Evolutionary conservation across 805 yeast species (phyloP), one percentile per base, ranked within the genome.

Genomic region (Groenewaldozyma salmanticensis): DNA sequence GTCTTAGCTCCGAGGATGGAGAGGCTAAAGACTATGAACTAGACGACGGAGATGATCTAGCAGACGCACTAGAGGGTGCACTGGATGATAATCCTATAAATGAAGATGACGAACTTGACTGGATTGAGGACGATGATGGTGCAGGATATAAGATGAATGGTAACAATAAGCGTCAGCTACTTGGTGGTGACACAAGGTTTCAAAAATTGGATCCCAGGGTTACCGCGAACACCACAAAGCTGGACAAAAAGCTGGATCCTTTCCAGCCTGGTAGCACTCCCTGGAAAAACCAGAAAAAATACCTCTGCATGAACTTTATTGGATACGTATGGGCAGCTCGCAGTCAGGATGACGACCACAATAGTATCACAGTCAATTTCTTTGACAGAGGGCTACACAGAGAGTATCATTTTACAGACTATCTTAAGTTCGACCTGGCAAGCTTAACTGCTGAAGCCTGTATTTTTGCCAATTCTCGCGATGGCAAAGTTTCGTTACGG

Each of bases 201-300:
- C 39, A 16, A 9, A 21, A 7, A 27, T 27, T 15, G 11, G 39
- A 27, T 3, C n/a, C 6, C 19, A 27, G 31, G 18, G 31, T 21
- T 9, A 20, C n/a, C 5, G 7, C 15, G 9, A 22, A 29, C 7
- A 27, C 9, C 4, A 33, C 21, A 3, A 19, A 17, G 5, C 7
- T 13, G 19, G 13, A 18, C 11, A 22, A 16, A 5, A 17, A 33
- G 4, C 43, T 40, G 11, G 39, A 62, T 35, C 88, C 96, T 0
- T 81, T 77, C 51, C 85, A 94, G 2, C 82, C 85, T 1, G 97
- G 97, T 1, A 74, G 81, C 4, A 90, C 97, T 0, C 95, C 95
- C 0, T 87, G 88, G 81, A 60, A 61, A 24, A 62, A 65, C 39
- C 74, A 76, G 39, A 73, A 90, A 59, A 68, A 95, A 40, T 88